These are phyloP conservation scores for Colletotrichum lupini DNA, from an alignment of 2,329 filamentous ascomycete genomes.

Conservation along the genomic window DNA sequence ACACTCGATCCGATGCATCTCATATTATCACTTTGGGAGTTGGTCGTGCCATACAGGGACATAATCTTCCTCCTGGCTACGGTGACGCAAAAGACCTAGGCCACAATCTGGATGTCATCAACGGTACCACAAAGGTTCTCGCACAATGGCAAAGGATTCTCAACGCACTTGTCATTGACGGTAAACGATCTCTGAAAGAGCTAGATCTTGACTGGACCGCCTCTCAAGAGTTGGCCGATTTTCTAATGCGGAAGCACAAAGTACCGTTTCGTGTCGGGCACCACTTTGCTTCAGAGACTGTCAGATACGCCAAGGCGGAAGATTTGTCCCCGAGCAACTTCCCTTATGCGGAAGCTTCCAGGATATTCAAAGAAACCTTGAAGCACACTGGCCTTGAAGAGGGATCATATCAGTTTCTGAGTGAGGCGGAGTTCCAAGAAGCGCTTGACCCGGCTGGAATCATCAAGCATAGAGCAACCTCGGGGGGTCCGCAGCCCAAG, in stretches of 20 bases:
- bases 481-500: slow-evolving; percentile 17
- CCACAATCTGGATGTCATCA: slow-evolving; percentile 17
- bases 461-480: slow-evolving; percentile 18
- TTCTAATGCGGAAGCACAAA: slow-evolving; percentile 19
- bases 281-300: slow-evolving; percentile 30
- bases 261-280: slow-evolving; percentile 30
- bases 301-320: slow-evolving; percentile 14
- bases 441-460: slow-evolving; percentile 21
- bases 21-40: slow-evolving; percentile 11
- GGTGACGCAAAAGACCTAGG: slow-evolving; percentile 22
- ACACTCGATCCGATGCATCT: slow-evolving; percentile 16
- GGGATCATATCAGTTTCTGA: neutral
- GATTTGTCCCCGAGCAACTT: slow-evolving; percentile 16
- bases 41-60: slow-evolving; percentile 25
- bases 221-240: slow-evolving; percentile 27
- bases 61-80: slow-evolving; percentile 27
- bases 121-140: neutral
- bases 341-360: slow-evolving; percentile 13
- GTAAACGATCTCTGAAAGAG: slow-evolving; percentile 15
- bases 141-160: slow-evolving; percentile 11
- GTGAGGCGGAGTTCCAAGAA: neutral
- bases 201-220: slow-evolving; percentile 30
- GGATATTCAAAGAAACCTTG: slow-evolving; percentile 10
- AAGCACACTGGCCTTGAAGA: neutral
- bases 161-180: slow-evolving; percentile 17